phyloP scores from a whole-genome alignment of 495 filamentous ascomycete genomes.

The Trichoderma parareesei region DNA sequence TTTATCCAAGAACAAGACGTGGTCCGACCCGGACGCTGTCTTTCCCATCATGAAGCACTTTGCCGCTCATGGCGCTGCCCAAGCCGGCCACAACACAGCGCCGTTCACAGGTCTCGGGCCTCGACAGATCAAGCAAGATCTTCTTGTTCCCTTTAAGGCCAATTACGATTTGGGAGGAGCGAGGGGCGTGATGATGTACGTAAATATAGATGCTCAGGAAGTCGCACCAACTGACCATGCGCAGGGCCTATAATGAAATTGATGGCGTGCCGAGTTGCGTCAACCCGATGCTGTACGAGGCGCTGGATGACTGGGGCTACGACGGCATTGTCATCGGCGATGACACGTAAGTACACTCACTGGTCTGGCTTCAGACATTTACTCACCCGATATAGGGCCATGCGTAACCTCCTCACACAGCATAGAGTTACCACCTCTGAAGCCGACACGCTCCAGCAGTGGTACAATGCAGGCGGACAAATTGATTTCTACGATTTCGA shows the following conservation, averaged over 20 bases:
- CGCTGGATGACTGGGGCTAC: not conserved
- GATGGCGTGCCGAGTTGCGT: not conserved
- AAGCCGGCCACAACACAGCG: constrained; percentile 31
- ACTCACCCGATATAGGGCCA: not conserved
- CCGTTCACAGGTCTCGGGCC: constrained; percentile 31
- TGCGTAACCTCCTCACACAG: constrained; percentile 17
- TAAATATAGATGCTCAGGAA: not conserved
- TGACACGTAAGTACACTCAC: not conserved
- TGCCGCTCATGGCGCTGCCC: constrained; percentile 30
- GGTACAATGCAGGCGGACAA: constrained; percentile 32
- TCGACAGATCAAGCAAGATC: constrained; percentile 31
- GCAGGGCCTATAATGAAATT: not conserved
- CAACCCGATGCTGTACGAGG: not conserved
- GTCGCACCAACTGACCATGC: not conserved
- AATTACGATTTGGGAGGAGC: constrained; percentile 32
- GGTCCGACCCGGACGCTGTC: constrained; percentile 29
- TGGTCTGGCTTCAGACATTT: no score
- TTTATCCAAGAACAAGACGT: constrained; percentile 32
- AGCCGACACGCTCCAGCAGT: constrained; percentile 29
- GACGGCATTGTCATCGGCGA: not conserved
- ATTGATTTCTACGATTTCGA: constrained; percentile 27
- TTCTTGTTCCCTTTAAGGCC: constrained; percentile 32
- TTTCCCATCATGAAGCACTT: constrained; percentile 36
- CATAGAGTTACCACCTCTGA: constrained; percentile 26
- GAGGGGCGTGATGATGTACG: constrained; percentile 34